Evolutionary conservation across 208 protist genomes (phyloP).

Genomic region (Wallacemonas collosoma): DNA sequence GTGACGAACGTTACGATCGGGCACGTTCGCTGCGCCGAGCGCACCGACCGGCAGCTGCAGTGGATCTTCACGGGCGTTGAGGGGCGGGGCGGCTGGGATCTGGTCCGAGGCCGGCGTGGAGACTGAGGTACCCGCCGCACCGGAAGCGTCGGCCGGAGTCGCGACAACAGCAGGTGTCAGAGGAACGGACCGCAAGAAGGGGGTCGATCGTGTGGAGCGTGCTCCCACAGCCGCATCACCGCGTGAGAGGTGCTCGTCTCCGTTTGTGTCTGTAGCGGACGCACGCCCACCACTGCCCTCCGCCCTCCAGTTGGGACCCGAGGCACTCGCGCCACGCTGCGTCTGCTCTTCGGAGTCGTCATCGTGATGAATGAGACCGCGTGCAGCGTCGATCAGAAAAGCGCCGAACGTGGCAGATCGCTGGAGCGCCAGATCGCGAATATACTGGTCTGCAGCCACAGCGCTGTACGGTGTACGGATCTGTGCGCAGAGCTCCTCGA

Average conservation of each 20-base stretch:
- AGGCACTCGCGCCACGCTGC: not conserved
- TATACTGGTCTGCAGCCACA: conserved; percentile 1
- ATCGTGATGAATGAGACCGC: not conserved
- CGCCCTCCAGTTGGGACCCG: no score
- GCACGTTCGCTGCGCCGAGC: not conserved
- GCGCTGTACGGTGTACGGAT: not conserved
- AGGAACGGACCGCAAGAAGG: not conserved
- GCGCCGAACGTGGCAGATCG: conserved; percentile 1
- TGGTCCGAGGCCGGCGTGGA: no score
- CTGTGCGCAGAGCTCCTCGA: not conserved
- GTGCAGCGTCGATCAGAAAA: conserved; percentile 2
- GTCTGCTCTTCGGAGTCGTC: not conserved
- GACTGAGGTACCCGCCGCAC: no score
- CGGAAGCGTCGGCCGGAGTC: not conserved
- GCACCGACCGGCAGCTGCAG: not conserved
- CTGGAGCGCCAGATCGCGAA: not conserved
- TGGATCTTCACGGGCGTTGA: not conserved
- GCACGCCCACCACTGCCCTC: no score
- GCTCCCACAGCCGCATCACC: not conserved
- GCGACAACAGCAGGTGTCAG: not conserved
- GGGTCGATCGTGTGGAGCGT: not conserved
- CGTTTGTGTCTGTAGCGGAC: no score
- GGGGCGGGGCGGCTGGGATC: not conserved
- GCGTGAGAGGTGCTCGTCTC: not conserved
- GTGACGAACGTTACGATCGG: no score